Evolutionary conservation across 306 rosid species (phyloP).

Genomic region (Dalbergia oliveri): DNA sequence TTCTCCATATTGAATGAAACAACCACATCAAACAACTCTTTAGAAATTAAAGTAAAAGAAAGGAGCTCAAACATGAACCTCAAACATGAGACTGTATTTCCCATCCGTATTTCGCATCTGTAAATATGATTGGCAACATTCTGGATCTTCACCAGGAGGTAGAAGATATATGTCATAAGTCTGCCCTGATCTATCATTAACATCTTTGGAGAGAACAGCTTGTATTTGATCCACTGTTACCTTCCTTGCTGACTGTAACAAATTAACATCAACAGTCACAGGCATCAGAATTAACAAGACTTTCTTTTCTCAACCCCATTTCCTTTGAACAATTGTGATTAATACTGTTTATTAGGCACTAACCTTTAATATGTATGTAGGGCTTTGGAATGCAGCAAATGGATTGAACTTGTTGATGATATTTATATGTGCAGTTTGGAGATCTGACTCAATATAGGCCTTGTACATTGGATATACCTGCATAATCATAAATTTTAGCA

Average conservation of each 20-base stretch:
- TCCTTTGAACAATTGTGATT: neutral
- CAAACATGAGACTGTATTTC: conserved; percentile 99
- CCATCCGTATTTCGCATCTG: conserved; percentile 99
- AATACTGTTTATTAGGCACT: conserved; percentile 24
- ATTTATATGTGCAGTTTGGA: too few relatives aligned
- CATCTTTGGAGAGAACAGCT: conserved; percentile 66
- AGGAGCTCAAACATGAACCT: conserved; percentile 57
- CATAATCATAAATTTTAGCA: too few relatives aligned
- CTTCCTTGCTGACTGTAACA: conserved; percentile 80
- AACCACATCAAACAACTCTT: neutral
- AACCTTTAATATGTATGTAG: too few relatives aligned
- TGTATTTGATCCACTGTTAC: conserved; percentile 75
- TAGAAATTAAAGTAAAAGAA: conserved; percentile 28
- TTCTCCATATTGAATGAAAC: too few relatives aligned
- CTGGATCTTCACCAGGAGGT: conserved; percentile 99
- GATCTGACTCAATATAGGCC: too few relatives aligned
- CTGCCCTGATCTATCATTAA: too few relatives aligned
- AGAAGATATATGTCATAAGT: conserved; percentile 96
- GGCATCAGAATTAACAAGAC: too few relatives aligned
- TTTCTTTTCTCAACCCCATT: too few relatives aligned
- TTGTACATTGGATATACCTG: too few relatives aligned
- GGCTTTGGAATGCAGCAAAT: too few relatives aligned
- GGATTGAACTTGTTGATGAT: too few relatives aligned
- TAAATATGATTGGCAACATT: conserved; percentile 95
- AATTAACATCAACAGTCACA: neutral